A percentile compares a stretch with the other conserved stretches of the same genome.
These are phyloP conservation scores for Scytalidium sp. DNA, from an alignment of 2,329 filamentous ascomycete species.

Conservation along the genomic window DNA sequence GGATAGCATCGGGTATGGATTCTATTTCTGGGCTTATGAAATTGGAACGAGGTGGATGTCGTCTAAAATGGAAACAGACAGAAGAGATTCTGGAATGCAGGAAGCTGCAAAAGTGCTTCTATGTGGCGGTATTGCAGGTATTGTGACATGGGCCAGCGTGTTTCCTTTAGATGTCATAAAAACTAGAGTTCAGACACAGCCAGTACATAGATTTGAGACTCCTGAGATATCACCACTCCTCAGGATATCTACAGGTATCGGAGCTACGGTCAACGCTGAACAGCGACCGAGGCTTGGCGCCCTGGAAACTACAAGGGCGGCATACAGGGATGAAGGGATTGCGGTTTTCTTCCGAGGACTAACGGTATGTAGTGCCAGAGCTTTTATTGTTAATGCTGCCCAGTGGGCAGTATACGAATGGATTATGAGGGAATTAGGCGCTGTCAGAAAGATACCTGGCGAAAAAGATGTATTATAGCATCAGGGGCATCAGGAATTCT, in stretches of 20 bases:
- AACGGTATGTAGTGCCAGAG: constrained; percentile 76
- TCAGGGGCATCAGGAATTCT: background rate
- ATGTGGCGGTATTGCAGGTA: constrained; percentile 82
- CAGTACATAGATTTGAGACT: constrained; percentile 15
- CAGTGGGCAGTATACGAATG: constrained; percentile 91
- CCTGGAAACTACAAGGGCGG: constrained; percentile 59
- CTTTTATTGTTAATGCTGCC: constrained; percentile 92
- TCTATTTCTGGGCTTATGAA: constrained; percentile 96
- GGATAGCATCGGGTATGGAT: constrained; percentile 91
- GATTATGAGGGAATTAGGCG: constrained; percentile 62
- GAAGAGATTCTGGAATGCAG: constrained; percentile 34
- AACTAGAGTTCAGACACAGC: constrained; percentile 82
- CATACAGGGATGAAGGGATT: constrained; percentile 62
- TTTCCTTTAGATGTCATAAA: constrained; percentile 93
- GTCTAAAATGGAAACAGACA: constrained; percentile 10
- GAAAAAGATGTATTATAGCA: background rate
- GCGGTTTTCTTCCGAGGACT: constrained; percentile 70
- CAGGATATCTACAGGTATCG: constrained; percentile 12
- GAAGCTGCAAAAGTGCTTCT: constrained; percentile 65
- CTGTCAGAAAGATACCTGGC: constrained; percentile 8
- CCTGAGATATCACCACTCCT: constrained; percentile 29
- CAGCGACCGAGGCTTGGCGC: constrained; percentile 43
- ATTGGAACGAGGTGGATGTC: constrained; percentile 60
- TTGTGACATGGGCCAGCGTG: constrained; percentile 85
- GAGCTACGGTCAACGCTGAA: constrained; percentile 11